phyloP scores from a whole-genome alignment of 352 stramenopile species.

The Globisporangium orthogonon region DNA sequence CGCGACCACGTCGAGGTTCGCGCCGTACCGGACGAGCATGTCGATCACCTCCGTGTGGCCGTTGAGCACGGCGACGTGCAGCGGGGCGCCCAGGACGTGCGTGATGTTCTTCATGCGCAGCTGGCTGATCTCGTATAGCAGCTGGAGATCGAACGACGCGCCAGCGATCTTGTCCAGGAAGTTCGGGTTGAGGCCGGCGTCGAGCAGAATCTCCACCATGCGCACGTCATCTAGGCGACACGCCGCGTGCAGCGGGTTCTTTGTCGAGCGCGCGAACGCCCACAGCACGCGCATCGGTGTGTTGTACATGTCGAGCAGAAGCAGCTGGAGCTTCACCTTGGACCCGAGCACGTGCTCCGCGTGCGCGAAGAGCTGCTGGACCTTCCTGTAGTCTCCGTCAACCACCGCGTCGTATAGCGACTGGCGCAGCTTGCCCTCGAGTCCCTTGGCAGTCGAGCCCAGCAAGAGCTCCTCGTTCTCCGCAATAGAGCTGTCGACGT shows the following conservation, averaged over 20 bases:
- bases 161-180: conserved; percentile 76
- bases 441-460: conserved; percentile 22
- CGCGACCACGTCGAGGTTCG: conserved; percentile 55
- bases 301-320: conserved; percentile 68
- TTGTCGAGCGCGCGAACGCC: conserved; percentile 59
- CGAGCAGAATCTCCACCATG: conserved; percentile 49
- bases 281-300: conserved; percentile 50
- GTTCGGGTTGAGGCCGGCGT: conserved; percentile 62
- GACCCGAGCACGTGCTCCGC: conserved; percentile 49
- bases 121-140: conserved; percentile 65
- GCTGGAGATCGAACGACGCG: conserved; percentile 42
- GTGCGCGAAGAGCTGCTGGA: conserved; percentile 37
- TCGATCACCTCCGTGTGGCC: conserved; percentile 58
- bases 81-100: conserved; percentile 53
- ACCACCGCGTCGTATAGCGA: conserved; percentile 44
- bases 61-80: conserved; percentile 65
- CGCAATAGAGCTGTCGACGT: conserved; percentile 31
- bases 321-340: conserved; percentile 51
- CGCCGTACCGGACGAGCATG: conserved; percentile 44
- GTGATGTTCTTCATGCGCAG: conserved; percentile 58
- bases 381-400: conserved; percentile 33
- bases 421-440: conserved; percentile 41
- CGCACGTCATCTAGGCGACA: conserved; percentile 51
- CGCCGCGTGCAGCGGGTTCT: conserved; percentile 71
- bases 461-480: conserved; percentile 33